phyloP scores from a whole-genome alignment of 169 alveolate genomes.

The Eimeria acervulina region DNA sequence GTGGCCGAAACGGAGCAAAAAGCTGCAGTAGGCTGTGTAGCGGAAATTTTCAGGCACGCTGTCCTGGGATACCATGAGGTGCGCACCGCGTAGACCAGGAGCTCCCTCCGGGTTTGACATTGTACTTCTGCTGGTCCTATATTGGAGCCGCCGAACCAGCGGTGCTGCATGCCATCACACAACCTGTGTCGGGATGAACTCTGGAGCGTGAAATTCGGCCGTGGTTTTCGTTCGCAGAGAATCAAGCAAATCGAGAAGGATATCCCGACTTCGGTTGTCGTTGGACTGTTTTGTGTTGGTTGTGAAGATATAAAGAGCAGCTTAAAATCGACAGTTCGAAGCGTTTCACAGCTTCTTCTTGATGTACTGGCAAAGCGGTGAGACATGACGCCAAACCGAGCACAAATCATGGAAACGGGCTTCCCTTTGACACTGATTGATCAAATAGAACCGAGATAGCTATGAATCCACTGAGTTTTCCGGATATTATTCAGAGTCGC shows the following conservation, averaged over 20 bases:
- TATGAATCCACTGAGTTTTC: not conserved
- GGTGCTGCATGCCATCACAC: not conserved
- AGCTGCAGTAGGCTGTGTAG: conserved; percentile 57
- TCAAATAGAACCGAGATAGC: not conserved
- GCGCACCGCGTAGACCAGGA: not conserved
- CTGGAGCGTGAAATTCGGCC: not conserved
- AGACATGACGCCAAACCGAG: not conserved
- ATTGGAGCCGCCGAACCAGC: not conserved
- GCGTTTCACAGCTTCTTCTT: conserved; percentile 70
- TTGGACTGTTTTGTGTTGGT: conserved; percentile 93
- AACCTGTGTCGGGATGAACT: not conserved
- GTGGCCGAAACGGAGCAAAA: conserved; percentile 69
- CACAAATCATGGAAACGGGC: not conserved
- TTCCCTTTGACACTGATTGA: not conserved
- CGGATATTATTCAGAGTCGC: not conserved
- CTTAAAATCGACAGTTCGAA: conserved; percentile 86
- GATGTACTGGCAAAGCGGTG: conserved; percentile 80
- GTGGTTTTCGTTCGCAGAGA: conserved; percentile 52
- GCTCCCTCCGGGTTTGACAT: not conserved
- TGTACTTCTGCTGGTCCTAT: not conserved
- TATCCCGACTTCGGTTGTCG: conserved; percentile 91
- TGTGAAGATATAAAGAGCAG: conserved; percentile 92
- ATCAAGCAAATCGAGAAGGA: conserved; percentile 89
- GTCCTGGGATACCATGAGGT: conserved; percentile 49
- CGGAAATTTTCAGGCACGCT: conserved; percentile 67